These are phyloP conservation scores for Gloeopeniophorella convolvens DNA, from an alignment of 768 basidiomycete species.

Conservation along the genomic window DNA sequence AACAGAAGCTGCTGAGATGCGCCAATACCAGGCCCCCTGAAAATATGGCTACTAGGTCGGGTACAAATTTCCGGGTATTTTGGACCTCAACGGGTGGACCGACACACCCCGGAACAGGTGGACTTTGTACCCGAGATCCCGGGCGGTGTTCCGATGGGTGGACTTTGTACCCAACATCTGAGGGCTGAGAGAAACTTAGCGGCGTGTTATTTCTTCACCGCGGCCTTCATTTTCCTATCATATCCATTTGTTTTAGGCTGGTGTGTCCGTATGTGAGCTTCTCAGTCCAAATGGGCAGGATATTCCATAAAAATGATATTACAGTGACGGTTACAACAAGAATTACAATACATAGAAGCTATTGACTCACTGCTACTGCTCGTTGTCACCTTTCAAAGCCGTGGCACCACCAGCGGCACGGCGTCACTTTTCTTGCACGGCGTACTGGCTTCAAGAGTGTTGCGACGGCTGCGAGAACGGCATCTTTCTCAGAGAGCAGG, in stretches of 20 bases:
- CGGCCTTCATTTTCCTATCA: too few relatives aligned
- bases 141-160: neutral
- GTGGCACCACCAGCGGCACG: too few relatives aligned
- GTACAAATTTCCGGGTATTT: neutral
- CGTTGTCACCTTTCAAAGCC: too few relatives aligned
- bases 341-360: too few relatives aligned
- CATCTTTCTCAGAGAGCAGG: neutral
- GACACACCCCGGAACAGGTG: neutral
- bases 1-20: too few relatives aligned
- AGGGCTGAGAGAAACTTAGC: neutral
- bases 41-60: neutral
- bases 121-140: neutral
- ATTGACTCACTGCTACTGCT: too few relatives aligned
- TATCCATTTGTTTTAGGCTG: neutral
- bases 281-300: too few relatives aligned
- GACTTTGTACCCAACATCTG: neutral
- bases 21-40: neutral
- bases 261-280: too few relatives aligned
- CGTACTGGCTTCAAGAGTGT: neutral
- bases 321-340: too few relatives aligned
- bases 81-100: neutral
- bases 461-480: neutral
- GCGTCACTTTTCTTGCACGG: neutral
- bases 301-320: too few relatives aligned
- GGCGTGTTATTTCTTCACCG: neutral